These are phyloP conservation scores for Streptanthus diversifolius DNA, from an alignment of 345 rosid genomes.

Conservation along the genomic window DNA sequence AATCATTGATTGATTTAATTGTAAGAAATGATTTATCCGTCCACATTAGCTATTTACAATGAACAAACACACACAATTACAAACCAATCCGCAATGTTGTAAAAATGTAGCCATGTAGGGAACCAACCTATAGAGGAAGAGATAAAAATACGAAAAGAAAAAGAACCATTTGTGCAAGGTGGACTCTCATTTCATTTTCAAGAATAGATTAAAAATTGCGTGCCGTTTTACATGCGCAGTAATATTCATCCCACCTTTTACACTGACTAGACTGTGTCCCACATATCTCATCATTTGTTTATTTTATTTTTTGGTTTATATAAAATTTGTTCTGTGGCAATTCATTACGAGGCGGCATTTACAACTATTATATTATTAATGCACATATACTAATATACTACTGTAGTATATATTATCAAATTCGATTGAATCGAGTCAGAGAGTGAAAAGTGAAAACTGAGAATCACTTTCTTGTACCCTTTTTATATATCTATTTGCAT, in stretches of 20 bases:
- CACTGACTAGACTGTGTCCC: slow-evolving; percentile 5
- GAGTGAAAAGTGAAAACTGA: neutral
- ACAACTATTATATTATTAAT: neutral
- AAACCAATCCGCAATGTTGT: neutral
- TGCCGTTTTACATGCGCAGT: slow-evolving; percentile 16
- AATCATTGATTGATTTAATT: neutral
- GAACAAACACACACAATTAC: neutral
- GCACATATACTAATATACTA: neutral
- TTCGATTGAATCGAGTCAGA: neutral
- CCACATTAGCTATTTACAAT: neutral
- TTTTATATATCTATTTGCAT: neutral
- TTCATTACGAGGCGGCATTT: slow-evolving; percentile 4
- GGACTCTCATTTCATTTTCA: neutral
- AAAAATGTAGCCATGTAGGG: neutral
- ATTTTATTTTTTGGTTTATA: neutral
- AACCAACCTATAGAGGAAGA: neutral
- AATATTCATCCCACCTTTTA: neutral
- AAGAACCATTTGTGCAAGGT: neutral
- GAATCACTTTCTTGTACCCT: neutral
- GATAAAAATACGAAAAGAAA: neutral
- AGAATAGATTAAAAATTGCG: slow-evolving; percentile 12
- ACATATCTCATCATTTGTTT: neutral
- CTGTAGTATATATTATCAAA: neutral
- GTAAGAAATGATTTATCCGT: neutral
- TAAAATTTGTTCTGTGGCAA: neutral